Base-by-base conservation (phyloP, 495 filamentous ascomycete genomes). In the Aspergillus leporis region DNA sequence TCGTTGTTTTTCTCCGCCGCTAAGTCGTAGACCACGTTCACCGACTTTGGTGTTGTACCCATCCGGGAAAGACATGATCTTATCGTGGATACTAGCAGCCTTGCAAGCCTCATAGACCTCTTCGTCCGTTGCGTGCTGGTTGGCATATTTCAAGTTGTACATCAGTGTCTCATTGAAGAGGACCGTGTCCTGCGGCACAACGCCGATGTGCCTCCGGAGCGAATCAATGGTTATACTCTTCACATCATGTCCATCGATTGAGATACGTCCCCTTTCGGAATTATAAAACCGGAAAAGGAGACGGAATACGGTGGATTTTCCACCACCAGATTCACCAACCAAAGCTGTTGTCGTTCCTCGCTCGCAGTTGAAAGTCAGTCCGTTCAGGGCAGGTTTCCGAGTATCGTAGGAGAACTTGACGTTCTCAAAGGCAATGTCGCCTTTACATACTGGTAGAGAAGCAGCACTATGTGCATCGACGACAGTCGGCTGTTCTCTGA, bases 271-370 rank as follows among this genome's bases (percentile, higher is more conserved):
- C 36, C 81, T 83, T 48, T 83, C 75, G 36, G 86, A 77, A 70
- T 96, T 93, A 74, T 98, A 98, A 73, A 96, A 98, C 3, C 94
- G 87, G 82, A 95, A 98, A 60, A 98, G 83, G 18, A 98, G 80
- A 13, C 94, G 88, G 77, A 98, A 96, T n/a, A 97, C 86, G 3
- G 94, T 98, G 2, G 94, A 97, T 69, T 98, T 98, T 55, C 94
- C 95, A 46, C 93, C 95, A 40, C 95, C 94, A 19, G 92, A 96
- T 70, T 97, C 94, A 47, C 94, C 94, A 10, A 98, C 94, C 51
- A 98, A 83, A 9, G 94, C 94, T 6, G 94, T 98, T 0, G 93
- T 97, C 0, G 92, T 98, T 52, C 94, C 94, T 2, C 93, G 92
- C 22, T 80, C 74, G 69, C 90, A 95, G 52, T 84, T 82, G 74